These are phyloP conservation scores for Coemansia sp. DNA, from an alignment of 192 early-diverging fungal species.

Conservation along the genomic window DNA sequence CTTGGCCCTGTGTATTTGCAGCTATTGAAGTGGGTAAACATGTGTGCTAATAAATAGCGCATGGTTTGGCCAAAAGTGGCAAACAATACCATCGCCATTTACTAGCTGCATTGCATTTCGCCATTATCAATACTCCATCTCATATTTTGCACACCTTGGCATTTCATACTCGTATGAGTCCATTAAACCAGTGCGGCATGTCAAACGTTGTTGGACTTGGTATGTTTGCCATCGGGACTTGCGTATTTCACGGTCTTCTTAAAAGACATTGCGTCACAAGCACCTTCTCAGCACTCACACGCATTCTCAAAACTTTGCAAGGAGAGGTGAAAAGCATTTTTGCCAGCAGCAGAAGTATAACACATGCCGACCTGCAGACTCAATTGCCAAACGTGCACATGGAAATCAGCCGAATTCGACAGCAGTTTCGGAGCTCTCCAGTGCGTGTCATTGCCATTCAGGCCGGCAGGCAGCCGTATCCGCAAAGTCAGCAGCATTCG, in stretches of 20 bases:
- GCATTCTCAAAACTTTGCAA: not conserved
- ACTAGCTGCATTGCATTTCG: not conserved
- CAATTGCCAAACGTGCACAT: conserved; percentile 1
- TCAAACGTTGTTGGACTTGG: not conserved
- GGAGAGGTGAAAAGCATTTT: no score
- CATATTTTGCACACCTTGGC: not conserved
- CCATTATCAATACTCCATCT: no score
- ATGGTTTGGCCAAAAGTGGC: no score
- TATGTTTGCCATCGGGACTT: not conserved
- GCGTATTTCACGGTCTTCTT: not conserved
- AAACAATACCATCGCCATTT: no score
- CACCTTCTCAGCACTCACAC: not conserved
- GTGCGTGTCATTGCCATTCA: conserved; percentile 3
- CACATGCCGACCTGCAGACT: no score
- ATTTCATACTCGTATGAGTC: not conserved
- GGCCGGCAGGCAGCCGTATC: not conserved
- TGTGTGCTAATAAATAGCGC: not conserved
- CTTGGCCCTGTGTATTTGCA: not conserved
- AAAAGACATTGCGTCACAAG: not conserved
- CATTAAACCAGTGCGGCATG: not conserved
- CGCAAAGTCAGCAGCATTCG: no score
- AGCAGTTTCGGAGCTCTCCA: not conserved
- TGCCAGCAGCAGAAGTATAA: no score
- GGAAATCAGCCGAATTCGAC: not conserved
- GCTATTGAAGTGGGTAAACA: no score